Conservation (phyloP, 805 yeast genomes). For the Yarrowia deformans region DNA sequence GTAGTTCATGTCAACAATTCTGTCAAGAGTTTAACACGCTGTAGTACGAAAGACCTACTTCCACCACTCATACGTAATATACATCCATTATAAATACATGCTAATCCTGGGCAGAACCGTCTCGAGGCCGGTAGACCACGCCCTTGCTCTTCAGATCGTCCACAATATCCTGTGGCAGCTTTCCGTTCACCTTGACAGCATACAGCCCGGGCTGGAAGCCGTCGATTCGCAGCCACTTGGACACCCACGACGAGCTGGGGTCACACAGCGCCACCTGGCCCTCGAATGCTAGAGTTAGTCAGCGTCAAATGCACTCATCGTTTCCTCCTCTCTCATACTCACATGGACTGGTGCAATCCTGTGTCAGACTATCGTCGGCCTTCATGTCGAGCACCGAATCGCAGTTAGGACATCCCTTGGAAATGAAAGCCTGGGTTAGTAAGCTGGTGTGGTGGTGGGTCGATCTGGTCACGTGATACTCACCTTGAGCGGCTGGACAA, state of each 20-base stretch:
- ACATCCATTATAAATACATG: constrained; percentile 25
- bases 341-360: constrained; percentile 90
- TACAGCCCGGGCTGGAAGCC: constrained; percentile 84
- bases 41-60: too few species aligned
- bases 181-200: constrained; percentile 92
- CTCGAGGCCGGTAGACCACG: constrained; percentile 91
- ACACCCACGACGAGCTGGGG: constrained; percentile 86
- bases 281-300: constrained; percentile 65
- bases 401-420: constrained; percentile 95
- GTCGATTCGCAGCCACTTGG: constrained; percentile 92
- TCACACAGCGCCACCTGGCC: constrained; percentile 91
- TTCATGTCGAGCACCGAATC: constrained; percentile 81
- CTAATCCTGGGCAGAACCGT: constrained; percentile 65
- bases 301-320: background rate
- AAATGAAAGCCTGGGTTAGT: constrained; percentile 63
- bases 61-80: too few species aligned
- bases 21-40: background rate
- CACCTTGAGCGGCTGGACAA: constrained; percentile 79
- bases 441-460: background rate
- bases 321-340: background rate
- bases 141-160: constrained; percentile 75
- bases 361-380: constrained; percentile 82
- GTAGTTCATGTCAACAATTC: constrained; percentile 18
- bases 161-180: constrained; percentile 84
- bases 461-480: constrained; percentile 43